phyloP scores from a whole-genome alignment of 225 moss, liverwort and hornwort species.

The Climacium dendroides region DNA sequence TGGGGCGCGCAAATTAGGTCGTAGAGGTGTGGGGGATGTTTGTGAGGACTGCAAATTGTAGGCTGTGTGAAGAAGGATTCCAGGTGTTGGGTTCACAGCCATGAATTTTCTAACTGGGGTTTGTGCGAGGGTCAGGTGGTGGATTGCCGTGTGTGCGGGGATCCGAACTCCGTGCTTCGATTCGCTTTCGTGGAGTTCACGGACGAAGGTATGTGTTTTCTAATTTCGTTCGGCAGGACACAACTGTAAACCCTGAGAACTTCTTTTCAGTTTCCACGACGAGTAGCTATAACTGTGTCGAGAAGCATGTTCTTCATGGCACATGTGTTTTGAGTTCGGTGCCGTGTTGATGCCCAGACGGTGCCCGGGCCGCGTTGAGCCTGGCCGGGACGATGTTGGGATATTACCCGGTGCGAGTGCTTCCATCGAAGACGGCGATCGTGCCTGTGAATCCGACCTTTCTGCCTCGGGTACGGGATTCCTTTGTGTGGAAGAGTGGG shows the following conservation, averaged over 20 bases:
- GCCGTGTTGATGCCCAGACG: conserved; percentile 26
- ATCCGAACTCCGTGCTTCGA: conserved; percentile 93
- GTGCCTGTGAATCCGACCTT: conserved; percentile 96
- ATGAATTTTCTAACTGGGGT: not conserved
- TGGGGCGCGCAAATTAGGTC: not conserved
- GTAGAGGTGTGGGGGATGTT: not conserved
- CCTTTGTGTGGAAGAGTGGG: not conserved
- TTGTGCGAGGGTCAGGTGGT: conserved; percentile 51
- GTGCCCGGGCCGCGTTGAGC: conserved; percentile 67
- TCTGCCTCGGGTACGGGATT: conserved; percentile 51
- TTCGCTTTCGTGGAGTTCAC: conserved; percentile 99
- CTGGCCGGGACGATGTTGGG: conserved; percentile 96
- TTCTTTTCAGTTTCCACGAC: not conserved
- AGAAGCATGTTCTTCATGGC: not conserved
- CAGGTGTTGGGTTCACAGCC: not conserved
- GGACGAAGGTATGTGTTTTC: conserved; percentile 46
- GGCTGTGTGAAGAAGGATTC: not conserved
- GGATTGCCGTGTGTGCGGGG: conserved; percentile 96
- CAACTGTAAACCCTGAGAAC: not conserved
- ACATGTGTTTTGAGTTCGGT: not conserved
- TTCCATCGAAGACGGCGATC: conserved; percentile 95
- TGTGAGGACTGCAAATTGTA: not conserved
- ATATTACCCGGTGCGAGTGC: conserved; percentile 84
- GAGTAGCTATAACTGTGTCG: not conserved
- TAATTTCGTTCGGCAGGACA: too few species aligned